A percentile compares a stretch with the other conserved stretches of the same genome.
phyloP scores from a whole-genome alignment of 345 rosid genomes.

The Hibiscus syriacus region DNA sequence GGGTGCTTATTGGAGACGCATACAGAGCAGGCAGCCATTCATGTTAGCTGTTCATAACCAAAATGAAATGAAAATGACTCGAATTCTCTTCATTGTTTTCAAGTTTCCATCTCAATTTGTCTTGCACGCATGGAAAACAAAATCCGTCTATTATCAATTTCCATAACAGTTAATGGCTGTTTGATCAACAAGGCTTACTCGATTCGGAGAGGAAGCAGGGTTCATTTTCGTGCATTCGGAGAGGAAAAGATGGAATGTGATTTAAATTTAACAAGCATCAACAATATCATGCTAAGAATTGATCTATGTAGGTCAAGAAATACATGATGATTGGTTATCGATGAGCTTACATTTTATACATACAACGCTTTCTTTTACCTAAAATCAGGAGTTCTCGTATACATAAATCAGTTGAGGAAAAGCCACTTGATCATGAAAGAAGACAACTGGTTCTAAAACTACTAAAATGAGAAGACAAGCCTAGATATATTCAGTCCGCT shows the following conservation, averaged over 20 bases:
- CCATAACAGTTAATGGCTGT: neutral
- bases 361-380: slow-evolving; percentile 28
- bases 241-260: neutral
- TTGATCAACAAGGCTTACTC: too few species aligned
- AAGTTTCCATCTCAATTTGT: too few species aligned
- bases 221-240: neutral
- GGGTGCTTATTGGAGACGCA: too few species aligned
- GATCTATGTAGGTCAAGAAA: neutral
- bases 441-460: slow-evolving; percentile 19
- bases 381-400: neutral
- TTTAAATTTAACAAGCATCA: neutral
- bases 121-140: too few species aligned
- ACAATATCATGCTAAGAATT: slow-evolving; percentile 9
- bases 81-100: too few species aligned
- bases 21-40: too few species aligned
- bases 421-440: slow-evolving; percentile 10
- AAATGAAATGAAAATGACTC: too few species aligned
- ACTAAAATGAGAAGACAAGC: slow-evolving; percentile 24
- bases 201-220: neutral
- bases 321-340: slow-evolving; percentile 8
- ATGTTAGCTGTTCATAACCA: too few species aligned
- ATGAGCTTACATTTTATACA: slow-evolving; percentile 29
- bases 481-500: too few species aligned
- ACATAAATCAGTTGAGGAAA: too few species aligned
- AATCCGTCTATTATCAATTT: too few species aligned